Conservation (phyloP, 768 basidiomycete genomes). For the Lactifluus hygrophoroides region DNA sequence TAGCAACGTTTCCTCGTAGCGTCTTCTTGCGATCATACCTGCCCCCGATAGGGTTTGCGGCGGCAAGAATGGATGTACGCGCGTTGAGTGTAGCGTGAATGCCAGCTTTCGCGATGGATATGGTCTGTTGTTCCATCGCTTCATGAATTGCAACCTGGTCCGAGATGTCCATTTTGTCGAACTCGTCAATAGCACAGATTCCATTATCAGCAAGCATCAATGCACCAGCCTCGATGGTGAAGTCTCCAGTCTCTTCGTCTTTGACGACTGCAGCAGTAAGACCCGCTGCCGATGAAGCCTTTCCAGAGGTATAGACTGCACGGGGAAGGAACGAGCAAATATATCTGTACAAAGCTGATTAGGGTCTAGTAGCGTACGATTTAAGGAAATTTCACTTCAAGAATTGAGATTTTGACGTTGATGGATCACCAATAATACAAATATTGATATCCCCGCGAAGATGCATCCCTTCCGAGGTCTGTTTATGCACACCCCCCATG, state of each 20-base stretch:
- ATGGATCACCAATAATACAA: constrained; percentile 95
- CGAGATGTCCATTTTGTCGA: constrained; percentile 99
- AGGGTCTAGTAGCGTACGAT: neutral
- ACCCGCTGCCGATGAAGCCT: constrained; percentile 98
- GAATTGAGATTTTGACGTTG: constrained; percentile 97
- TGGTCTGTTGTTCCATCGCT: constrained; percentile 99
- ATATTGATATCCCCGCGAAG: constrained; percentile 98
- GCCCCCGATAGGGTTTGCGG: constrained; percentile 96
- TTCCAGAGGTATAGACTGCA: constrained; percentile 98
- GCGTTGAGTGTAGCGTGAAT: constrained; percentile 98
- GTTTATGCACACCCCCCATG: constrained; percentile 98
- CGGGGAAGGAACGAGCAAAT: constrained; percentile 97
- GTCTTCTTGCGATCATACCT: constrained; percentile 93
- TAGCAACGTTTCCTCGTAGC: constrained; percentile 85
- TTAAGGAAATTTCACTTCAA: constrained; percentile 60
- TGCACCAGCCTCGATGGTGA: constrained; percentile 98
- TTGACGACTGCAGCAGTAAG: constrained; percentile 97
- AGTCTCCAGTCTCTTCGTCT: constrained; percentile 98
- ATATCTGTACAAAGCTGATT: constrained; percentile 47
- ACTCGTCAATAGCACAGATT: constrained; percentile 99
- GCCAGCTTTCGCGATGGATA: constrained; percentile 97
- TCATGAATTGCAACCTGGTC: constrained; percentile 99
- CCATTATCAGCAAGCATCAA: constrained; percentile 99
- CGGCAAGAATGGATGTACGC: constrained; percentile 93
- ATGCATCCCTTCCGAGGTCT: constrained; percentile 93